phyloP scores from a whole-genome alignment of 1,284 basidiomycete genomes.

The Papiliotrema laurentii region DNA sequence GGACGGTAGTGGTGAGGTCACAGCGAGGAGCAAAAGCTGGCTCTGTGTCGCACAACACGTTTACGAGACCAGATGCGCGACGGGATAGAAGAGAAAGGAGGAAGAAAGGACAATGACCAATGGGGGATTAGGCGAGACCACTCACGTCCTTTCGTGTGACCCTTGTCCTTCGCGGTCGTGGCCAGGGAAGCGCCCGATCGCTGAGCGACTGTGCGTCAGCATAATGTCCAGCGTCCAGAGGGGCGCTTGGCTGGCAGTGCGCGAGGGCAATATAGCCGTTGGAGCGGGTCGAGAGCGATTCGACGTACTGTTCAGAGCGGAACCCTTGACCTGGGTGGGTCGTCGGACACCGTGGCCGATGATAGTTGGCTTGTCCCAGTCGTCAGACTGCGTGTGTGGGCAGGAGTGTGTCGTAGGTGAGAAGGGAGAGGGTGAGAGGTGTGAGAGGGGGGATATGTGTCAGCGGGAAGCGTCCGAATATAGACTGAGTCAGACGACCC shows the following conservation, averaged over 20 bases:
- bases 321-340: slow-evolving; percentile 33
- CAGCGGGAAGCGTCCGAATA: too few relatives aligned
- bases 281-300: neutral
- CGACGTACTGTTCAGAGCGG: slow-evolving; percentile 34
- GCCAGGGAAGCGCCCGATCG: slow-evolving; percentile 49
- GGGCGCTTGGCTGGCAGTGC: too few relatives aligned
- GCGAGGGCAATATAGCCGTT: neutral
- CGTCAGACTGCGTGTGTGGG: too few relatives aligned
- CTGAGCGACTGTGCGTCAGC: slow-evolving; percentile 35
- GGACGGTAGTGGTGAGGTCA: neutral
- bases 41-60: neutral
- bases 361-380: slow-evolving; percentile 38
- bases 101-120: too few relatives aligned
- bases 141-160: slow-evolving; percentile 32
- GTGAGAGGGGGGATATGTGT: neutral
- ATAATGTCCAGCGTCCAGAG: slow-evolving; percentile 5
- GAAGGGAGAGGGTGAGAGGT: neutral
- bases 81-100: neutral
- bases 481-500: too few relatives aligned
- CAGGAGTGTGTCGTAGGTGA: neutral
- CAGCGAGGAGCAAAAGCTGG: slow-evolving; percentile 15
- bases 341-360: slow-evolving; percentile 31
- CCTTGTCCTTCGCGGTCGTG: slow-evolving; percentile 48
- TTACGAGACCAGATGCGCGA: neutral
- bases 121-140: too few relatives aligned